Evolutionary conservation across 148 eudicot species (phyloP).

Genomic region (Rhododendron ferrugineum): DNA sequence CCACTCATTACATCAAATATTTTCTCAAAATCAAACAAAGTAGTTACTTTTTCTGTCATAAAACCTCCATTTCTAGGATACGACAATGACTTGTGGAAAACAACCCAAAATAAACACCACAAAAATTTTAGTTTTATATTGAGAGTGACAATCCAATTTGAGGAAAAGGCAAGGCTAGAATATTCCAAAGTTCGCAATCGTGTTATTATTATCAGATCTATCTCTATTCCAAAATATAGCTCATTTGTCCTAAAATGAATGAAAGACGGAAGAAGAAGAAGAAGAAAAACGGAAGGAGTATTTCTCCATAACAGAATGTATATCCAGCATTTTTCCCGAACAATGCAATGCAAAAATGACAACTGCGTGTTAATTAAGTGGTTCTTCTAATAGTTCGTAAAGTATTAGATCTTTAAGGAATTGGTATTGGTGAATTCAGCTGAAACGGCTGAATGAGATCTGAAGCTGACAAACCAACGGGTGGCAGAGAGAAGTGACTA

Average conservation of each 20-base stretch:
- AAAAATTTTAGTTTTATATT: too few species aligned
- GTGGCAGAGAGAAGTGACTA: slow-evolving; percentile 57
- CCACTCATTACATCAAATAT: too few species aligned
- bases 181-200: neutral
- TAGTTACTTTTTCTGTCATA: too few species aligned
- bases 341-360: neutral
- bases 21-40: too few species aligned
- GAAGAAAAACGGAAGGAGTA: neutral
- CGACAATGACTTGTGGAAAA: too few species aligned
- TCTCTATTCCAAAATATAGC: neutral
- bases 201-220: neutral
- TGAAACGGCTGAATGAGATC: slow-evolving; percentile 36
- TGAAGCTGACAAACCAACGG: slow-evolving; percentile 42
- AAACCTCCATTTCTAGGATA: too few species aligned
- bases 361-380: neutral
- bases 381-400: neutral
- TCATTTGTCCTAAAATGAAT: too few species aligned
- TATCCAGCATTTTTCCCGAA: neutral
- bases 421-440: slow-evolving; percentile 33
- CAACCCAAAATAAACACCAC: too few species aligned
- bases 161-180: neutral
- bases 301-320: neutral
- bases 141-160: neutral
- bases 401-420: slow-evolving; percentile 12
- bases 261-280: neutral